Base-by-base conservation (phyloP, 1,284 basidiomycete genomes). In the Rhodofomes roseus region DNA sequence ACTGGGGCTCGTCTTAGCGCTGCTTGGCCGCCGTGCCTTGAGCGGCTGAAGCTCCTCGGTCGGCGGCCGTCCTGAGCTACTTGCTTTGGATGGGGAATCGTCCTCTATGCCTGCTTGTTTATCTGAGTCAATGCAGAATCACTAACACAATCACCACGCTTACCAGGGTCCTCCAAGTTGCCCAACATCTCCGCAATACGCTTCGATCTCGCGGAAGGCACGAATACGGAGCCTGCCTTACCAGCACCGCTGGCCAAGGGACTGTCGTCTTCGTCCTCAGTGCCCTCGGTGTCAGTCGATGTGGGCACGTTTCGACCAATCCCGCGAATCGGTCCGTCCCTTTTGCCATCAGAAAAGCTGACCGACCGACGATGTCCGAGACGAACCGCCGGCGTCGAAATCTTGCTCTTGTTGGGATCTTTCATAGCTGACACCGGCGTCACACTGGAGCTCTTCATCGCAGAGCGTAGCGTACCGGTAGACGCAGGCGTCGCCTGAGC, bases 291-390 rank as follows among this genome's bases (percentile, higher is more conserved):
- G 23, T 66, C 69, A 60, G 69, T 68, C 20, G 69, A 70, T 6
- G 68, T 69, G 11, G 69, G 67, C 5, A 60, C 58, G 57, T 77
- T 79, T 52, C 73, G 69, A 22, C 71, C 76, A 51, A 90, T 74
- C 22, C 89, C 91, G 56, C 81, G 77, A 52, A 95, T 95, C 39
- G 91, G 92, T 4, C 95, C 94, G 43, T 90, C 87, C 60, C 83
- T 82, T 69, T 89, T 90, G 4, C 95, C 94, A 70, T 98, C 95
- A 20, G 93, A 96, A 75, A 98, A 98, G 72, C 93, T 95, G 56
- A 98, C 95, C 48, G 92, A 95, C 34, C 95, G 84, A 27, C 87
- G 84, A 62, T 87, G 81, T 1, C 72, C 73, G 16, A 73, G 63
- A 53, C 67, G 74, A 54, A 76, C 77, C 25, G 79, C 68, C 16